Conservation (phyloP, 257 asterid genomes). For the Fraxinus pennsylvanica region DNA sequence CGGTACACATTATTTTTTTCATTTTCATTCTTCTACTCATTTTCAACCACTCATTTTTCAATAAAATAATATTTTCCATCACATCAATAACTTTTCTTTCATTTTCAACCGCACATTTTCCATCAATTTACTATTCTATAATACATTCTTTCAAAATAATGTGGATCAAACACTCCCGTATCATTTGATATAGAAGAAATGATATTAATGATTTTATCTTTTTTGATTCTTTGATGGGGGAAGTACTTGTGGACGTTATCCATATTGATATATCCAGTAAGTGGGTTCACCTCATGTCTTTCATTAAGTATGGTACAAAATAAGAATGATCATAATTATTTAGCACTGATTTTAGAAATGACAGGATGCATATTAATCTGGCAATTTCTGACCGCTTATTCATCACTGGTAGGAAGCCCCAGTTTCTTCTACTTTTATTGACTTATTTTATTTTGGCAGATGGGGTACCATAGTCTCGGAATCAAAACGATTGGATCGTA, state of each 20-base stretch:
- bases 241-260: constrained; percentile 32
- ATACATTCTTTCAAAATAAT: too few species aligned
- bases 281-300: constrained; percentile 56
- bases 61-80: too few species aligned
- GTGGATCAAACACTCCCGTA: too few species aligned
- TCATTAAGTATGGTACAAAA: constrained; percentile 41
- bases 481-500: too few species aligned
- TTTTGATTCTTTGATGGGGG: background rate
- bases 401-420: background rate
- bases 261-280: constrained; percentile 40
- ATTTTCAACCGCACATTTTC: too few species aligned
- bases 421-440: background rate
- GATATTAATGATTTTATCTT: background rate
- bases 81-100: too few species aligned
- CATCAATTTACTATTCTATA: too few species aligned
- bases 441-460: too few species aligned
- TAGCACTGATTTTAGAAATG: constrained; percentile 35
- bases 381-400: constrained; percentile 10
- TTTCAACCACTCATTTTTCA: too few species aligned
- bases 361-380: constrained; percentile 18
- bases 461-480: too few species aligned
- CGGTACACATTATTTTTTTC: too few species aligned
- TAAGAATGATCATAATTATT: constrained; percentile 37
- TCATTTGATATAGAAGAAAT: background rate
- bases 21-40: too few species aligned